Evolutionary conservation across 805 yeast species (phyloP).

Genomic region (Myxozyma monticola): DNA sequence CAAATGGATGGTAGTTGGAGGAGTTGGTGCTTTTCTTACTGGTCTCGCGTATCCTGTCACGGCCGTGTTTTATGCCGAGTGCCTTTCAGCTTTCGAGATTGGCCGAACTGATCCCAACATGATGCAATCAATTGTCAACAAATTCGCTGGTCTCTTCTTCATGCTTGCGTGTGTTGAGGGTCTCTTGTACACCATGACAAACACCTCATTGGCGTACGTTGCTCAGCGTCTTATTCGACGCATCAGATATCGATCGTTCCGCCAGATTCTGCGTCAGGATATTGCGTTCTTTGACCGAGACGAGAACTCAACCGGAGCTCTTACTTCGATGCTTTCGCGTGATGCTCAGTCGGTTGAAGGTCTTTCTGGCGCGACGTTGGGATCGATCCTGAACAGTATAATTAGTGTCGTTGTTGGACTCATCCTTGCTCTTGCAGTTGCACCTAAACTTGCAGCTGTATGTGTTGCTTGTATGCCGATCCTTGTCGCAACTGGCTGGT

Average conservation of each 20-base stretch:
- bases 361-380: slow-evolving; percentile 36
- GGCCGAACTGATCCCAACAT: slow-evolving; percentile 36
- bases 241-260: slow-evolving; percentile 32
- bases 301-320: slow-evolving; percentile 35
- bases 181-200: slow-evolving; percentile 11
- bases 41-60: slow-evolving; percentile 34
- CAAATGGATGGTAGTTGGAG: slow-evolving; percentile 23
- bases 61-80: slow-evolving; percentile 43
- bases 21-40: slow-evolving; percentile 13
- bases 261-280: slow-evolving; percentile 36
- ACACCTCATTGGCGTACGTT: slow-evolving; percentile 23
- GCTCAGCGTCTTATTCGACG: slow-evolving; percentile 31
- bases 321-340: slow-evolving; percentile 33
- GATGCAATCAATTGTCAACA: slow-evolving; percentile 41
- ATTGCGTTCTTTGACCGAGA: slow-evolving; percentile 35
- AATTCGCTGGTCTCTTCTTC: slow-evolving; percentile 31
- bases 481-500: slow-evolving; percentile 44
- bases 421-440: slow-evolving; percentile 42
- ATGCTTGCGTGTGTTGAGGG: slow-evolving; percentile 29
- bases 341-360: slow-evolving; percentile 38
- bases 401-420: slow-evolving; percentile 44
- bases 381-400: slow-evolving; percentile 35
- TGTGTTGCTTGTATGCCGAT: slow-evolving; percentile 42
- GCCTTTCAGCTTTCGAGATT: slow-evolving; percentile 37
- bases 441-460: slow-evolving; percentile 46